Base-by-base conservation (phyloP, 2,329 filamentous ascomycete species). In the Talaromyces sp. region DNA sequence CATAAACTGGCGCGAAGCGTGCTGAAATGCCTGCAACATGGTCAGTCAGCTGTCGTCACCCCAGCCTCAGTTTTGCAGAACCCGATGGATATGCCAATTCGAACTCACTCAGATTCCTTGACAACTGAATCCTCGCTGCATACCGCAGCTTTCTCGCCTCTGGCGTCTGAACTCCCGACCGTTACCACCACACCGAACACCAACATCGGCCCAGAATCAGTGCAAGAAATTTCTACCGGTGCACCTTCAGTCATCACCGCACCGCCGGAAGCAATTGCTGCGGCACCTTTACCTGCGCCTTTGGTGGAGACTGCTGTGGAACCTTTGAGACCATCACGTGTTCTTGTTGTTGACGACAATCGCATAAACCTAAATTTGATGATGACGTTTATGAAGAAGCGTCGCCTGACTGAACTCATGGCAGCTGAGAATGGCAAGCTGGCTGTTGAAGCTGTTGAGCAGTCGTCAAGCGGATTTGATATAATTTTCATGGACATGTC, bases 401-500 rank as follows among this genome's bases (percentile, higher is more conserved):
- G 72, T 7, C 62, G 69, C 3, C 60, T 74, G 22, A 50, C 65
- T 8, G 63, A 62, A 6, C 59, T 76, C 5, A 65, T 69, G n/a
- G 67, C 71, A 0, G 77, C 76, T 2, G 69, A 71, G 35, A 74
- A 79, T 51, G 77, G 77, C 19, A 69, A 72, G 17, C 52, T 75
- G 32, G 77, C 77, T 1, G 70, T 79, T 10, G 68, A 77, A 17
- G 70, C 72, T 2, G 70, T 68, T 5, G 67, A 75, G 52, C 57
- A 58, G 40, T 48, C 67, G 29, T 49, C 58, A 27, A 59, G 65
- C 33, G 69, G 70, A 7, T 76, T 74, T 49, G 74, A 78, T 54
- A 71, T 77, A 27, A 74, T 78, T 44, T 77, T 79, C 55, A 78
- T 79, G 76, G 74, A 79, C 44, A 76, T 79, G 32, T 74, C 71